These are phyloP conservation scores for Fusarium pilosicola DNA, from an alignment of 2,329 filamentous ascomycete genomes.

Conservation along the genomic window DNA sequence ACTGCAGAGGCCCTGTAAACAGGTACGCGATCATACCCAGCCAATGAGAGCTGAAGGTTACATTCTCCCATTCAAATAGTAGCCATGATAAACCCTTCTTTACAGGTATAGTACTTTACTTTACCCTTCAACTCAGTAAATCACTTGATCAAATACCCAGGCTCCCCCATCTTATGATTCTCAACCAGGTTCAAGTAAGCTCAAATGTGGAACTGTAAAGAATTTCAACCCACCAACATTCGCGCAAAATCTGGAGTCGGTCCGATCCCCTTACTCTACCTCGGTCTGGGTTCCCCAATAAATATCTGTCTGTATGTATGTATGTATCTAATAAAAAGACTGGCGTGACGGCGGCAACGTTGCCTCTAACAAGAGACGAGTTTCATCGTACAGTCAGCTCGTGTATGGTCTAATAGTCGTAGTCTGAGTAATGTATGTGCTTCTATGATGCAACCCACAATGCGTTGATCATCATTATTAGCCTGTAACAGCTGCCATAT, in stretches of 20 bases:
- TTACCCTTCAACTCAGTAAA: background rate
- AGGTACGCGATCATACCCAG: background rate
- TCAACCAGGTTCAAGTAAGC: slow-evolving; percentile 15
- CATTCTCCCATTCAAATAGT: background rate
- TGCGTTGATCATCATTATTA: background rate
- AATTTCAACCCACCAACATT: slow-evolving; percentile 25
- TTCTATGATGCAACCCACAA: background rate
- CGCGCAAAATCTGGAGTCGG: slow-evolving; percentile 26
- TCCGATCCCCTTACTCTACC: slow-evolving; percentile 22
- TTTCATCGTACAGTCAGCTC: background rate
- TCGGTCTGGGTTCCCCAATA: slow-evolving; percentile 7
- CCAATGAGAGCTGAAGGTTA: slow-evolving; percentile 8
- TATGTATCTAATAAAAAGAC: background rate
- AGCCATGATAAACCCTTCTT: background rate
- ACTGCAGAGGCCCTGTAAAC: background rate
- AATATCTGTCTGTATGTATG: no score
- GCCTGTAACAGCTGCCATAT: background rate
- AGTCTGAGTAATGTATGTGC: background rate
- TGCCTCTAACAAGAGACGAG: background rate
- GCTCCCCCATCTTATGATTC: slow-evolving; percentile 2
- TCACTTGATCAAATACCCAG: background rate
- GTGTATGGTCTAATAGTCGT: background rate
- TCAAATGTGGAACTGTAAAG: slow-evolving; percentile 28
- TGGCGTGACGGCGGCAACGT: background rate
- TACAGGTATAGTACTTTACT: background rate